Evolutionary conservation across 1,139 yeast genomes (phyloP).

Genomic region (Magnusiomyces suaveolens): DNA sequence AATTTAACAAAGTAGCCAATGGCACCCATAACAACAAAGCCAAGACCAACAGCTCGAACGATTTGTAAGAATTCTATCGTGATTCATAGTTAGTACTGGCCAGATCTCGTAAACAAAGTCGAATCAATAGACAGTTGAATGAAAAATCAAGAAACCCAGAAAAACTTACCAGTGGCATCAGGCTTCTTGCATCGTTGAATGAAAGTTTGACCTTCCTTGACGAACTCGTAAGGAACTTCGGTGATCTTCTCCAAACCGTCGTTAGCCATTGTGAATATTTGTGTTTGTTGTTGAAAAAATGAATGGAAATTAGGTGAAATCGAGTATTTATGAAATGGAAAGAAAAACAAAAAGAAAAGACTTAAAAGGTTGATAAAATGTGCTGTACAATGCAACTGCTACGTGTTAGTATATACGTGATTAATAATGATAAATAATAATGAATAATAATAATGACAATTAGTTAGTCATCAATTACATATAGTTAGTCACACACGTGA

Average conservation of each 20-base stretch:
- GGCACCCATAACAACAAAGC: constrained; percentile 94
- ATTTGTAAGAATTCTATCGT: constrained; percentile 67
- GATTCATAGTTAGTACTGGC: no score
- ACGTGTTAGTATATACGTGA: not conserved
- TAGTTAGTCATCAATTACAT: not conserved
- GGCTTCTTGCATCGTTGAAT: constrained; percentile 91
- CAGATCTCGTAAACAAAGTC: no score
- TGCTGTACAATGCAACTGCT: not conserved
- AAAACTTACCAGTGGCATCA: constrained; percentile 56
- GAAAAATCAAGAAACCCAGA: not conserved
- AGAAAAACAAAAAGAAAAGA: not conserved
- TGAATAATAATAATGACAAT: not conserved
- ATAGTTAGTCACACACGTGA: not conserved
- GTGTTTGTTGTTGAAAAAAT: not conserved
- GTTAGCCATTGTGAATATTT: constrained; percentile 19
- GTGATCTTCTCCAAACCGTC: constrained; percentile 60
- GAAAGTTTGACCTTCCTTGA: constrained; percentile 84
- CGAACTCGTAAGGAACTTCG: constrained; percentile 83
- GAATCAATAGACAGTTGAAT: no score
- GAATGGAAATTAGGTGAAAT: not conserved
- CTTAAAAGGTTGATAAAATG: not conserved
- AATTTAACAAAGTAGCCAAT: constrained; percentile 93
- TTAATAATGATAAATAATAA: no score
- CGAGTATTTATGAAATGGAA: not conserved
- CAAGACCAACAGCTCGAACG: constrained; percentile 91